phyloP scores from a whole-genome alignment of 2,329 filamentous ascomycete species.

The Colletotrichum cuscutae region DNA sequence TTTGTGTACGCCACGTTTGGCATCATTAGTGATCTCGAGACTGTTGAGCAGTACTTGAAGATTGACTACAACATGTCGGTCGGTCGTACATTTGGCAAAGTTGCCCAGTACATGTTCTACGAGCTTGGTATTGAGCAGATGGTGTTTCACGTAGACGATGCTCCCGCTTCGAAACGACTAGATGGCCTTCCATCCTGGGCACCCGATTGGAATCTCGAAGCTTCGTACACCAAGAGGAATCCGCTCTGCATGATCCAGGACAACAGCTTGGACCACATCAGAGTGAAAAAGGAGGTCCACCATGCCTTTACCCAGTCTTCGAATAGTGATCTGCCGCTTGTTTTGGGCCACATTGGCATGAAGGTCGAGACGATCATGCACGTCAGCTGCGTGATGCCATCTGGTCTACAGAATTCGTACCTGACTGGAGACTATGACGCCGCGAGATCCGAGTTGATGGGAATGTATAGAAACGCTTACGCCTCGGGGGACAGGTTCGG shows the following conservation, averaged over 20 bases:
- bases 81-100: background rate
- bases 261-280: background rate
- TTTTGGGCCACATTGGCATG: conserved; percentile 10
- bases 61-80: background rate
- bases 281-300: background rate
- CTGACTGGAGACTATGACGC: background rate
- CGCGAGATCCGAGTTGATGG: background rate
- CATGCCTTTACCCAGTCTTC: background rate
- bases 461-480: background rate
- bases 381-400: background rate
- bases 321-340: background rate
- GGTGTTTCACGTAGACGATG: background rate
- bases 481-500: conserved; percentile 1
- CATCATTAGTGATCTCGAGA: background rate
- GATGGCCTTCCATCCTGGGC: conserved; percentile 7
- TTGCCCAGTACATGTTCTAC: conserved; percentile 7
- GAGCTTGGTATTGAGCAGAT: background rate
- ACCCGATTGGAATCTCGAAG: conserved; percentile 2
- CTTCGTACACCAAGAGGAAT: background rate
- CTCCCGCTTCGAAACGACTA: background rate
- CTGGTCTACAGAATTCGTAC: no score
- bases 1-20: conserved; percentile 12
- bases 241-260: background rate
- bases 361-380: background rate
- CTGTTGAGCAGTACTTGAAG: background rate